Base-by-base conservation (phyloP, 768 basidiomycete species). In the Coprinellus micaceus region DNA sequence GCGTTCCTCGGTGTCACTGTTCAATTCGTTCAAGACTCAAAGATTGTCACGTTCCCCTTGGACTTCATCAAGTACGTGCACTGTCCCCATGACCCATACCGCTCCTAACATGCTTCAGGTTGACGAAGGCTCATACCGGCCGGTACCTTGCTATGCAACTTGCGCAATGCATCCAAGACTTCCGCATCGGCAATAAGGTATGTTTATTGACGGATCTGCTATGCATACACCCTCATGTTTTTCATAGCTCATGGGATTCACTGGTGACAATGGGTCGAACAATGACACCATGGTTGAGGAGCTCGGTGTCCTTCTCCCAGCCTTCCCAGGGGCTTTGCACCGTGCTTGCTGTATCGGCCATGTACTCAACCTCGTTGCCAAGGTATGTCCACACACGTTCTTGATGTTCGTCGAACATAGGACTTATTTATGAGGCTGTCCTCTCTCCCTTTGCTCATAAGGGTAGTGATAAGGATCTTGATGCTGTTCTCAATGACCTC, bases 131-230 rank as follows among this genome's bases (percentile, higher is more conserved):
- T 1, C 71, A 73, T 52, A 66, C 69, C 2, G 68, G 72, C 0
- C 17, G 21, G 2, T 66, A 69, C 43, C 57, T 75, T 1, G 73
- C 66, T 0, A 52, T 7, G 1, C 60, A 49, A 0, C 64, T 74
- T 22, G 57, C 58, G 0, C 52, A 65, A 10, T 60, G 69, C 19
- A 50, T 73, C 2, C 22, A 60, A 0, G 60, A 66, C 1, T 74
- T 64, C 58, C 60, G 63, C 0, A 62, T 74, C 3, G 39, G 59
- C 17, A 39, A 68, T n/a, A 74, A 73, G 67, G 69, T 70, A n/a
- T 33, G 53, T 58, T n/a, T 25, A 10, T 40, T n/a, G 30, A 51
- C 41, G 6, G 41, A 19, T 7, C 10, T 44, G 41, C 22, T 21
- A 7, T 19, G 13, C 7, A 12, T 44, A 12, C 9, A 19, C 22